These are phyloP conservation scores for Withania somnifera DNA, from an alignment of 305 asterid genomes.

Conservation along the genomic window DNA sequence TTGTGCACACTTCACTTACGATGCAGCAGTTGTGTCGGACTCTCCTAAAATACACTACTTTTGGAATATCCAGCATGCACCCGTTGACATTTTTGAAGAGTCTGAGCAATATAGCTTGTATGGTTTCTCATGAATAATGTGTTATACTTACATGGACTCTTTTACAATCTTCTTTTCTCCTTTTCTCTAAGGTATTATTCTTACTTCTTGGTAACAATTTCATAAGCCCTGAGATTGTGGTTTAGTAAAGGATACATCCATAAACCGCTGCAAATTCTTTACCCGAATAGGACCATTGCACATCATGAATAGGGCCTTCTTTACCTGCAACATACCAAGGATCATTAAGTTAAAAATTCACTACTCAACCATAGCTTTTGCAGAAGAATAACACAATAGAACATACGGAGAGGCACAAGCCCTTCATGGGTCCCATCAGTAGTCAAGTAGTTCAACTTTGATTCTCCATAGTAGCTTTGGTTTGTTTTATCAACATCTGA, in stretches of 20 bases:
- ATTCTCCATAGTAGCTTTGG: conserved; percentile 96
- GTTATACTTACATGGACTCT: not conserved
- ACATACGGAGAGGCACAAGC: conserved; percentile 87
- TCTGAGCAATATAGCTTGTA: no score
- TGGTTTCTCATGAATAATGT: not conserved
- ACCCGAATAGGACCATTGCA: conserved; percentile 84
- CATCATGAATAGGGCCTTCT: conserved; percentile 98
- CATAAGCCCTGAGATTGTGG: not conserved
- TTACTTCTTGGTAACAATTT: not conserved
- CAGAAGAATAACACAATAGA: not conserved
- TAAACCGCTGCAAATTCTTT: conserved; percentile 96
- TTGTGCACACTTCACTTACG: no score
- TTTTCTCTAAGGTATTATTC: not conserved
- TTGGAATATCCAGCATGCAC: no score
- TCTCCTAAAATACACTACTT: no score
- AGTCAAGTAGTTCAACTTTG: conserved; percentile 87
- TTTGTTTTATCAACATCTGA: conserved; percentile 98
- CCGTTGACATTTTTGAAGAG: no score
- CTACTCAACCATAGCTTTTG: not conserved
- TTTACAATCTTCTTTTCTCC: not conserved
- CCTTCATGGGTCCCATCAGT: conserved; percentile 92
- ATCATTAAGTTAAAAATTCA: not conserved
- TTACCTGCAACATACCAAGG: conserved; percentile 50
- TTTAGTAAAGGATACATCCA: conserved; percentile 76
- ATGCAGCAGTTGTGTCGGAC: no score